These are phyloP conservation scores for Gelatoporia subvermispora DNA, from an alignment of 768 basidiomycete species.

Conservation along the genomic window DNA sequence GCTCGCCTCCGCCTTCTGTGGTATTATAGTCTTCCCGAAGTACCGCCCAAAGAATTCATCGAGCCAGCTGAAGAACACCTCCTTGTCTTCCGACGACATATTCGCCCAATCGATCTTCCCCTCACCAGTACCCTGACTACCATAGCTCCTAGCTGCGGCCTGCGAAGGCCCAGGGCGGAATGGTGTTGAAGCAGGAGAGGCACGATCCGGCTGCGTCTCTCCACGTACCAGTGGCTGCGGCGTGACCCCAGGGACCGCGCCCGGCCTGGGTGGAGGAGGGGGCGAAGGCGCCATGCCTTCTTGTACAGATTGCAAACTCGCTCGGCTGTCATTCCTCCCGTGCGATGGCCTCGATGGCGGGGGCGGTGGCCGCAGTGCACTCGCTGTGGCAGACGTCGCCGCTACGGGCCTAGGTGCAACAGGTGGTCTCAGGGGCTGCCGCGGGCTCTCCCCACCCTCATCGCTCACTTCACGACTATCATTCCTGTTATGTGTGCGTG, in stretches of 20 bases:
- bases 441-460: not conserved
- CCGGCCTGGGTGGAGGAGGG: not conserved
- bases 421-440: not conserved
- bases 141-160: not conserved
- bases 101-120: slow-evolving; percentile 61
- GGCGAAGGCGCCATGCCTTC: slow-evolving; percentile 4
- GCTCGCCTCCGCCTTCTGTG: not conserved
- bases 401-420: not conserved
- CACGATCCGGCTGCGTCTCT: slow-evolving; percentile 10
- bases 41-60: slow-evolving; percentile 72
- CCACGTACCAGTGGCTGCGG: slow-evolving; percentile 4
- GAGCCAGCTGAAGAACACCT: slow-evolving; percentile 71
- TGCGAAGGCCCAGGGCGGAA: not conserved
- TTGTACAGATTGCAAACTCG: too few species aligned
- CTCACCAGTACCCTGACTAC: not conserved
- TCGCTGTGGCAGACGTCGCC: not conserved
- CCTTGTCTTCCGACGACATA: slow-evolving; percentile 62
- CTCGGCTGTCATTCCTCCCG: too few species aligned
- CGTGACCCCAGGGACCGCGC: not conserved
- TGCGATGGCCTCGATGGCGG: not conserved
- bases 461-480: too few species aligned
- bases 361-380: not conserved
- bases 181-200: slow-evolving; percentile 21
- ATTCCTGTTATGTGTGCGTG: not conserved
- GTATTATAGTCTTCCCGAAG: slow-evolving; percentile 20